These are phyloP conservation scores for Phytophthora sansomeana DNA, from an alignment of 352 stramenopile genomes.

Conservation along the genomic window DNA sequence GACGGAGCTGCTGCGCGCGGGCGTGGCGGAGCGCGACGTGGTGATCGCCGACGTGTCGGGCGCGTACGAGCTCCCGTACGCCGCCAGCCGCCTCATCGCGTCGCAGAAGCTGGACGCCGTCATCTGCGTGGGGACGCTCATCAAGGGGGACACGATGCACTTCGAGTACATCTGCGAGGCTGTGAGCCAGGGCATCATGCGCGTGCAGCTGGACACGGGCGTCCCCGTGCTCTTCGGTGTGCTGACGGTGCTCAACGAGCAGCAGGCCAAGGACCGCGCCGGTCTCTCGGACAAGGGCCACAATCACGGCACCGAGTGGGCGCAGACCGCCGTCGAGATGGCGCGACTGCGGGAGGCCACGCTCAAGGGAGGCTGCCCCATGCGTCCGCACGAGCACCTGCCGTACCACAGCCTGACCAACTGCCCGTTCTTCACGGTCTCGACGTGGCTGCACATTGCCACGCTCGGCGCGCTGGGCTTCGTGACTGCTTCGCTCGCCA, in stretches of 20 bases:
- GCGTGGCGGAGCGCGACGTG: slow-evolving; percentile 74
- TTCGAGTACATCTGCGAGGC: slow-evolving; percentile 99
- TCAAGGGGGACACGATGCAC: slow-evolving; percentile 99
- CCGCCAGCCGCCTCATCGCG: slow-evolving; percentile 88
- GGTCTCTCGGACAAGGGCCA: slow-evolving; percentile 83
- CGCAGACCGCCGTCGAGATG: slow-evolving; percentile 97
- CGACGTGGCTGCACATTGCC: slow-evolving; percentile 79
- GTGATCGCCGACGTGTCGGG: slow-evolving; percentile 91
- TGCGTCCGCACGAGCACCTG: slow-evolving; percentile 68
- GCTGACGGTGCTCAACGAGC: slow-evolving; percentile 96
- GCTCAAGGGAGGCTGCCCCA: slow-evolving; percentile 66
- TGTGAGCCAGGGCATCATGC: slow-evolving; percentile 97
- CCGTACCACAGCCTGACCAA: slow-evolving; percentile 79
- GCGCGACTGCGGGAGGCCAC: slow-evolving; percentile 87
- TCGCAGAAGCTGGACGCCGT: slow-evolving; percentile 97
- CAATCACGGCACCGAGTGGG: slow-evolving; percentile 98
- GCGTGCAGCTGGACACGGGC: slow-evolving; percentile 93
- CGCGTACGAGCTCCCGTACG: slow-evolving; percentile 97
- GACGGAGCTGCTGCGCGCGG: slow-evolving; percentile 66
- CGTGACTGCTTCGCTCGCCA: slow-evolving; percentile 50
- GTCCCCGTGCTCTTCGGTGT: slow-evolving; percentile 93
- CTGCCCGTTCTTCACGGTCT: slow-evolving; percentile 83
- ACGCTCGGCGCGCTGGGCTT: slow-evolving; percentile 67
- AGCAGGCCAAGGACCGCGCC: slow-evolving; percentile 95
- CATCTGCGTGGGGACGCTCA: slow-evolving; percentile 94